Evolutionary conservation across 805 yeast genomes (phyloP).

Genomic region (Kodamaea laetipori): DNA sequence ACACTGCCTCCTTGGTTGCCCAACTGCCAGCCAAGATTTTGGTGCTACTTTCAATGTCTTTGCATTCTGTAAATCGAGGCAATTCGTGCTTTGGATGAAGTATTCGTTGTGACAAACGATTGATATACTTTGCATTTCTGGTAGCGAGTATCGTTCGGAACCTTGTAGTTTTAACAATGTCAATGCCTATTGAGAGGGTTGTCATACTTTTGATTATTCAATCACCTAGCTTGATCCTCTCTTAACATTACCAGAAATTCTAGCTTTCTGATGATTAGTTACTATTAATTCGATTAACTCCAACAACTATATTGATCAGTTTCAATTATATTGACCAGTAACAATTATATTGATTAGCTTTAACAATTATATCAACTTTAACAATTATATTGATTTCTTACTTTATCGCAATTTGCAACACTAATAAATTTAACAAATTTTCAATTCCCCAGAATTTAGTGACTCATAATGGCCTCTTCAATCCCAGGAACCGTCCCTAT

Average conservation of each 20-base stretch:
- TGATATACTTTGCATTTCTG: constrained; percentile 32
- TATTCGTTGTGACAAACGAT: constrained; percentile 47
- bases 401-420: too few relatives aligned
- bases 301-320: too few relatives aligned
- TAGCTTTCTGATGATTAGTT: too few relatives aligned
- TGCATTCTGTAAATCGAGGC: constrained; percentile 28
- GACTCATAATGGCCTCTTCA: constrained; percentile 74
- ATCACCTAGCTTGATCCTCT: too few relatives aligned
- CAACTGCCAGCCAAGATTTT: constrained; percentile 56
- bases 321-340: too few relatives aligned
- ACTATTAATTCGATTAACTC: too few relatives aligned
- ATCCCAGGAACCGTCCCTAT: constrained; percentile 78
- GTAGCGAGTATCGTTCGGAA: constrained; percentile 44
- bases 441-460: neutral
- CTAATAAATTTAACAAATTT: neutral
- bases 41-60: constrained; percentile 27
- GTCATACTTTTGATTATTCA: constrained; percentile 1
- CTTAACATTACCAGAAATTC: too few relatives aligned
- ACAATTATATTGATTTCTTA: too few relatives aligned
- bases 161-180: constrained; percentile 51
- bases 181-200: constrained; percentile 50
- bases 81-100: constrained; percentile 52
- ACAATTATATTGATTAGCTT: too few relatives aligned
- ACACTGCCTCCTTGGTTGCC: constrained; percentile 78
- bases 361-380: too few relatives aligned